A percentile compares a stretch with the other conserved stretches of the same genome.
These are phyloP conservation scores for Microbotryum violaceum DNA, from an alignment of 1,284 basidiomycete species.

Conservation along the genomic window DNA sequence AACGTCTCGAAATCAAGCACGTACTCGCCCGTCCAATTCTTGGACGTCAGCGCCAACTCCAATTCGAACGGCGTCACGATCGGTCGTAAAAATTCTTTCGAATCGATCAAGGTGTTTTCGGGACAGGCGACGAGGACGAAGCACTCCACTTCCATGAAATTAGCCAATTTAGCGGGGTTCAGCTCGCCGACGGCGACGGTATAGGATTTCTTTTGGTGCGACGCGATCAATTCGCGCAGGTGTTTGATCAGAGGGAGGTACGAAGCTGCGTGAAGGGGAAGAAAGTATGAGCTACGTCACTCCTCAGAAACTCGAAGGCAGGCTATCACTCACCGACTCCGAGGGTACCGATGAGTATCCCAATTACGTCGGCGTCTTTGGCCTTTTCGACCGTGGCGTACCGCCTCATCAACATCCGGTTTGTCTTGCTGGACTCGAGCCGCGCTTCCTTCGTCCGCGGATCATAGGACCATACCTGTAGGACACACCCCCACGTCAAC, in stretches of 20 bases:
- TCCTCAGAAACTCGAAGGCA: slow-evolving; percentile 13
- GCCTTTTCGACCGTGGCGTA: slow-evolving; percentile 84
- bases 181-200: slow-evolving; percentile 93
- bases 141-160: slow-evolving; percentile 93
- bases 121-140: slow-evolving; percentile 92
- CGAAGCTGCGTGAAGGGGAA: slow-evolving; percentile 48
- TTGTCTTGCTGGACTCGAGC: slow-evolving; percentile 55
- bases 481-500: slow-evolving; percentile 21
- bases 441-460: slow-evolving; percentile 50
- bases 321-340: slow-evolving; percentile 60
- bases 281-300: slow-evolving; percentile 9
- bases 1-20: slow-evolving; percentile 70
- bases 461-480: slow-evolving; percentile 67
- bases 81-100: slow-evolving; percentile 79
- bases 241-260: slow-evolving; percentile 74
- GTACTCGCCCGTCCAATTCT: slow-evolving; percentile 68
- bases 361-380: slow-evolving; percentile 85
- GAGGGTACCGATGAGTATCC: slow-evolving; percentile 88
- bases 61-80: slow-evolving; percentile 95
- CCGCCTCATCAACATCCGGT: slow-evolving; percentile 82
- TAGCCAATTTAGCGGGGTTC: slow-evolving; percentile 89
- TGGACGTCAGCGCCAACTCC: slow-evolving; percentile 59
- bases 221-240: slow-evolving; percentile 59
- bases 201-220: slow-evolving; percentile 76
- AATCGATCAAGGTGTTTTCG: slow-evolving; percentile 83